Base-by-base conservation (phyloP, 768 basidiomycete genomes). In the Cystofilobasidium capitatum region DNA sequence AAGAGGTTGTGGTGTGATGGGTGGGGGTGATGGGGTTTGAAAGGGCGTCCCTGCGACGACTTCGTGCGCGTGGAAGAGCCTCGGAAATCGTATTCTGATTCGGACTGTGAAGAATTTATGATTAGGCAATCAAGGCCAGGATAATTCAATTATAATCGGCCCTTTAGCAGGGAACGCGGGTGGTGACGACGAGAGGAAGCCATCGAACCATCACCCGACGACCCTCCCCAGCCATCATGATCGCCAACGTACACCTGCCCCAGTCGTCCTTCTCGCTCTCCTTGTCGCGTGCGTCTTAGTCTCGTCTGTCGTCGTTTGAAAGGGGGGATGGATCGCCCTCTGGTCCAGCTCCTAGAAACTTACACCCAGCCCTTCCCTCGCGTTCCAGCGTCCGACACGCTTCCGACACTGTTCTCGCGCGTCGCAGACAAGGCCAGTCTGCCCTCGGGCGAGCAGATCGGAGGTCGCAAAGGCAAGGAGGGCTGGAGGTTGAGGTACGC, bases 181-280 rank as follows among this genome's bases (percentile, higher is more conserved):
- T n/a, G n/a, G n/a, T n/a, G n/a, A n/a, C n/a, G n/a, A n/a, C n/a
- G n/a, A n/a, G n/a, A n/a, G n/a, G n/a, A n/a, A n/a, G n/a, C n/a
- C n/a, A n/a, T n/a, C n/a, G n/a, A n/a, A n/a, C n/a, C n/a, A n/a
- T n/a, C n/a, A n/a, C n/a, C n/a, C n/a, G n/a, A n/a, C n/a, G n/a
- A n/a, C n/a, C n/a, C n/a, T n/a, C n/a, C n/a, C n/a, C 40, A 42
- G 40, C 10, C 40, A 42, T 42, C 31, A 66, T 49, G 39, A 65
- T 70, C 49, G 49, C 47, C 66, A 58, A 98, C 78, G 82, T 98
- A 73, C 97, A 97, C 79, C 81, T 98, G 58, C 90, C 89, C 29
- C 88, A 86, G 63, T 35, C 69, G 78, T 44, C 79, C 42, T 40
- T 10, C 58, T 37, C n/a, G 29, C 29, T 58, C 22, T 45, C 26